Conservation (phyloP, 176 grass and related monocot genomes). For the Aegilops bicornis region DNA sequence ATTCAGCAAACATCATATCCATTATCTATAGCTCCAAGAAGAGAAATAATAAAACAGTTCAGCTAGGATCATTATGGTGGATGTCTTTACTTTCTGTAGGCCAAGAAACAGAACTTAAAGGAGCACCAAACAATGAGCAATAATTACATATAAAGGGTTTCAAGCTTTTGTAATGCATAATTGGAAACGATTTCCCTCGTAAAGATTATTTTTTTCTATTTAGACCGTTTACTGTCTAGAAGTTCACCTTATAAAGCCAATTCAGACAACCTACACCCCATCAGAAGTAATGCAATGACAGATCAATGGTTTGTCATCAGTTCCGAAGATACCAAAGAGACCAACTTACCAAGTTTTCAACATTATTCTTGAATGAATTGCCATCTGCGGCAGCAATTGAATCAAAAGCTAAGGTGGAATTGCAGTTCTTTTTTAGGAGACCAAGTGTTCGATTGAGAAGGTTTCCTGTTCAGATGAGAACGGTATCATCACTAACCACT, state of each 20-base stretch:
- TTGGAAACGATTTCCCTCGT: background rate
- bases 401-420: constrained; percentile 73
- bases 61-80: background rate
- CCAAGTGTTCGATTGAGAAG: constrained; percentile 97
- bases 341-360: constrained; percentile 71
- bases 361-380: constrained; percentile 58
- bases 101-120: constrained; percentile 25
- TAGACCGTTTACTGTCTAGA: background rate
- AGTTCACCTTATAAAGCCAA: constrained; percentile 7
- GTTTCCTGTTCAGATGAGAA: constrained; percentile 62
- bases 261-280: background rate
- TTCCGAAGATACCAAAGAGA: background rate
- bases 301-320: constrained; percentile 5
- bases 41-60: constrained; percentile 14
- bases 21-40: background rate
- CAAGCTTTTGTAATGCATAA: background rate
- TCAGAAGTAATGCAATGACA: constrained; percentile 1
- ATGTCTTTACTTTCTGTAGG: background rate
- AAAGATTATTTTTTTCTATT: background rate
- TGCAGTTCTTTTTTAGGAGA: constrained; percentile 90
- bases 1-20: background rate
- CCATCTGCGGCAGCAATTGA: constrained; percentile 70
- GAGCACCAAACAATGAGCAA: constrained; percentile 11
- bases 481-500: background rate
- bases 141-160: background rate